Evolutionary conservation across 2,329 filamentous ascomycete genomes (phyloP), one percentile per base, ranked within the genome.

Genomic region (Trichothecium roseum): DNA sequence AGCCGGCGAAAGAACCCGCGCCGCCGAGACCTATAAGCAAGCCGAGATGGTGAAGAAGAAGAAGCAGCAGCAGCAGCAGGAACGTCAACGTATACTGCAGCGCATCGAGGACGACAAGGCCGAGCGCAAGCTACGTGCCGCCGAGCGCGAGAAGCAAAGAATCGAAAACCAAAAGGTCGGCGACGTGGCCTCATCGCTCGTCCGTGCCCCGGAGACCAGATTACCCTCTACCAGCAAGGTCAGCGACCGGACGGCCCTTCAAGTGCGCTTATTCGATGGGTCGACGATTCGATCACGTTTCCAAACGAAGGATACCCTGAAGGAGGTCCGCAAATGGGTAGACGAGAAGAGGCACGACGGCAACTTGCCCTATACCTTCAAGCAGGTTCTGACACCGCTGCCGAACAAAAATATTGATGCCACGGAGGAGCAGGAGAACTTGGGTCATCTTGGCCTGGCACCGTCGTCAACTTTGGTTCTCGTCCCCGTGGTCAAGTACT

Each of bases 381-480:
- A 87, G 51, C 76, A 93, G 32, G 78, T 95, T 26, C 68, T 93
- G 3, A 79, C 83, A 0, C 88, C 88, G 1, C 62, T 77, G 15
- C 84, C 86, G 2, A 91, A 81, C 53, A 76, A 74, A 42, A 75
- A 72, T 8, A 78, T 96, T 39, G 79, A 81, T 24, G 72, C 79
- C 4, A 68, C 73, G 0, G 87, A 95, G 42, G 89, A 95, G 56
- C 68, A 66, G 26, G 65, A 78, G 43, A 67, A 70, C 0, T 66
- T 95, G 0, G 61, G 67, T 12, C 78, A 83, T 5, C 68, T 94
- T 7, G 84, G 78, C 1, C 65, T 94, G 0, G 69, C 76, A 1
- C 87, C 88, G 0, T 87, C 78, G 5, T 83, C 86, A 2, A 96
- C 85, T 1, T 65, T 95, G 3, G 78, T 95, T 8, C 72, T 95